Percentiles rank a stretch among this genome's conserved stretches.
These are phyloP conservation scores for Fusarium sterilihyphosum DNA, from an alignment of 2,329 filamentous ascomycete species.

Conservation along the genomic window DNA sequence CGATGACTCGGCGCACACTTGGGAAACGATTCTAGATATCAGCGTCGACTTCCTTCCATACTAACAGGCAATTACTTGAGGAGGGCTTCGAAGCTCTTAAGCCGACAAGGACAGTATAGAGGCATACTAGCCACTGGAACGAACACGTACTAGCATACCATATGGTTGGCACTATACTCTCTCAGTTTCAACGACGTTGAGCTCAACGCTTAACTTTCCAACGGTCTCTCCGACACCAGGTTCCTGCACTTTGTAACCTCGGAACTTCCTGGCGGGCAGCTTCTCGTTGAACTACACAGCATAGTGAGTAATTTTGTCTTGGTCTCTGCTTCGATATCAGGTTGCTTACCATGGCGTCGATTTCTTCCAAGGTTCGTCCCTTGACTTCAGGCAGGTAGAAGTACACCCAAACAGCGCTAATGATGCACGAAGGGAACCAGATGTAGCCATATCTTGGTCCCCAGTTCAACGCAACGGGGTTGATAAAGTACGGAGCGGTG, in stretches of 20 bases:
- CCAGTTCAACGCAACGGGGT: constrained; percentile 37
- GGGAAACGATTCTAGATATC: not conserved
- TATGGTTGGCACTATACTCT: not conserved
- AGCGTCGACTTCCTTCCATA: not conserved
- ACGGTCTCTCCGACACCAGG: not conserved
- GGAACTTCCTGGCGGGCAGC: constrained; percentile 30
- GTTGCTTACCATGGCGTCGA: constrained; percentile 31
- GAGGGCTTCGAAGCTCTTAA: no score
- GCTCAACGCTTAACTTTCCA: constrained; percentile 21
- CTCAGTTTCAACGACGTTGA: constrained; percentile 20
- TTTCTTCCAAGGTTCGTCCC: constrained; percentile 36
- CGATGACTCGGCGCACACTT: not conserved
- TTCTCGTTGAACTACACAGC: constrained; percentile 18
- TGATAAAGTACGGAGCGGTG: constrained; percentile 39
- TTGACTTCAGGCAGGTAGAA: constrained; percentile 36
- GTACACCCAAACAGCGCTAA: constrained; percentile 32
- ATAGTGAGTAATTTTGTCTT: not conserved
- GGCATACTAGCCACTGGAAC: not conserved
- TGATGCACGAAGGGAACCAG: constrained; percentile 38
- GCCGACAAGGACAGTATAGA: not conserved
- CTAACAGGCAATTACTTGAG: not conserved
- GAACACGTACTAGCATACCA: fast-evolving
- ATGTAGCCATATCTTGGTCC: constrained; percentile 39
- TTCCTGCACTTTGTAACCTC: constrained; percentile 1
- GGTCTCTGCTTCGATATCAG: fast-evolving